Conservation (phyloP, 345 rosid species). For the Pugionium cornutum region DNA sequence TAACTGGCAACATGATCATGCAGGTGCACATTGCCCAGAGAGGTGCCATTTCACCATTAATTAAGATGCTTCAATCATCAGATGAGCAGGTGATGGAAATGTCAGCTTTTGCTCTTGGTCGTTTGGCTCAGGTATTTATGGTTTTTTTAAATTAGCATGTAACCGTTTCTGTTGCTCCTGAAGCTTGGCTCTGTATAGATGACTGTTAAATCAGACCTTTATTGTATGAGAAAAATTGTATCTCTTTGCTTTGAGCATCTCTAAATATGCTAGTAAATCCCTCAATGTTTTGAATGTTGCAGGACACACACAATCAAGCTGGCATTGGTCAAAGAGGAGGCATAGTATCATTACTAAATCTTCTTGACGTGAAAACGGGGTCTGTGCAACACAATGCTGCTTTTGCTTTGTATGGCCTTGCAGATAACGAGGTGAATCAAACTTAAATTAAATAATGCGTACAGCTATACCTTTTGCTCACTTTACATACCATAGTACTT, state of each 20-base stretch:
- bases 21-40: constrained; percentile 85
- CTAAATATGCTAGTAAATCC: not conserved
- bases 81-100: constrained; percentile 70
- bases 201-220: constrained; percentile 15
- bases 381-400: constrained; percentile 78
- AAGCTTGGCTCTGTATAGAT: constrained; percentile 4
- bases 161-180: constrained; percentile 11
- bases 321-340: constrained; percentile 77
- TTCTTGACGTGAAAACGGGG: constrained; percentile 60
- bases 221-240: not conserved
- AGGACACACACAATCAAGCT: constrained; percentile 86
- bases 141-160: constrained; percentile 1
- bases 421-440: constrained; percentile 68
- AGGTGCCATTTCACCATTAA: constrained; percentile 69
- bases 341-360: constrained; percentile 52
- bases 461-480: not conserved
- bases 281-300: constrained; percentile 10
- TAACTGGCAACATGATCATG: constrained; percentile 28
- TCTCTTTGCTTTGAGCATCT: not conserved
- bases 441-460: not conserved
- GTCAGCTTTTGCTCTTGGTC: constrained; percentile 83
- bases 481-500: constrained; percentile 8
- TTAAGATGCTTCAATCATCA: constrained; percentile 64
- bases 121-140: constrained; percentile 70
- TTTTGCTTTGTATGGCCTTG: constrained; percentile 69